Base-by-base conservation (phyloP, 148 eudicot species). In the Dysphania ambrosioides region DNA sequence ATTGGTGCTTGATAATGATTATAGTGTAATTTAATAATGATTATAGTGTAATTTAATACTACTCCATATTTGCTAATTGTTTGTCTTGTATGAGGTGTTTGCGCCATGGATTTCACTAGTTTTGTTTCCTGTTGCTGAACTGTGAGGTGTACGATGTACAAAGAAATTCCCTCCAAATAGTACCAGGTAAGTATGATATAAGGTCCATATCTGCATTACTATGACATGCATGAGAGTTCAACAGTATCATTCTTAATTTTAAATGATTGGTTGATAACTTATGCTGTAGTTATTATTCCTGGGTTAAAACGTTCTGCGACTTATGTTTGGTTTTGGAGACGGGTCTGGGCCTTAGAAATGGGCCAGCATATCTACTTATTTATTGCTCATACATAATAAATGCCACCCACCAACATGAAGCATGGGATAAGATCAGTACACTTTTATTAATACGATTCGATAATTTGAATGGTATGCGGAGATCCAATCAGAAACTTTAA, bases 1-100 rank as follows among this genome's bases (percentile, higher is more conserved):
- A 51, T 29, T 71, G 30, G 56, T 60, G 8, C 19, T 64, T 77
- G 70, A 31, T 59, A 65, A 8, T 73, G 58, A 36, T n/a, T 29
- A 21, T 11, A n/a, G n/a, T 74, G 72, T 66, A 75, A 79, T 55
- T 68, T 77, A n/a, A n/a, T 13, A 53, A 7, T 32, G n/a, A n/a
- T n/a, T n/a, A n/a, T n/a, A n/a, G n/a, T n/a, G n/a, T n/a, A n/a
- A n/a, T n/a, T n/a, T n/a, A n/a, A n/a, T n/a, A n/a, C n/a, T n/a
- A n/a, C n/a, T n/a, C n/a, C n/a, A n/a, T 65, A 26, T 18, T 8
- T 10, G 6, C 16, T 18, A 24, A 23, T 34, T 61, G 7, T 15
- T 30, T 12, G 23, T 70, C 59, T 69, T 34, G 32, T 69, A 29
- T 12, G 27, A 12, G 61, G 62, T 26, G 18, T 66, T 53, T 44